These are phyloP conservation scores for Camillea tinctor DNA, from an alignment of 2,329 filamentous ascomycete species.

Conservation along the genomic window DNA sequence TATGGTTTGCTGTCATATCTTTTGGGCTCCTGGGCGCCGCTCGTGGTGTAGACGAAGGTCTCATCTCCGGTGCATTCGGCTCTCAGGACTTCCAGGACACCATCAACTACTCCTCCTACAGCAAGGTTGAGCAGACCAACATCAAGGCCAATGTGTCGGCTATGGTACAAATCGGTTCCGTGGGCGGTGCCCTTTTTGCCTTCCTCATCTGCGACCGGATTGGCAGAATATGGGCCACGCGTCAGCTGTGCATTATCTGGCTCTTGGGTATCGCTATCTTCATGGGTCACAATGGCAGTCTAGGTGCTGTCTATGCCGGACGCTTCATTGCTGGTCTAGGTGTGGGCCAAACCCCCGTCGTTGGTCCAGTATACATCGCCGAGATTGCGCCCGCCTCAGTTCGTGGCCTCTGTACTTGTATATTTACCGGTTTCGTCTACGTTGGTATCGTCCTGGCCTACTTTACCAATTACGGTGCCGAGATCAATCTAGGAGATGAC, in stretches of 20 bases:
- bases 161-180: constrained; percentile 79
- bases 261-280: constrained; percentile 58
- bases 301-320: constrained; percentile 61
- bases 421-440: constrained; percentile 71
- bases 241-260: constrained; percentile 57
- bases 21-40: constrained; percentile 76
- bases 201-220: constrained; percentile 60
- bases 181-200: constrained; percentile 66
- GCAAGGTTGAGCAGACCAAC: constrained; percentile 55
- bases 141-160: constrained; percentile 75
- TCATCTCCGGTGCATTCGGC: constrained; percentile 71
- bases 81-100: constrained; percentile 61
- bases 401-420: constrained; percentile 70
- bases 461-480: constrained; percentile 67
- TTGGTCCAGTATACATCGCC: constrained; percentile 69
- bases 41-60: constrained; percentile 76
- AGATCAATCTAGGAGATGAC: constrained; percentile 47
- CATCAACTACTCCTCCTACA: constrained; percentile 57
- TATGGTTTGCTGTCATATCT: constrained; percentile 74
- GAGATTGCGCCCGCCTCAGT: constrained; percentile 69
- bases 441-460: constrained; percentile 77
- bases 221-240: constrained; percentile 62
- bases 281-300: constrained; percentile 52
- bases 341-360: constrained; percentile 65
- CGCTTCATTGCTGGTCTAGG: constrained; percentile 66